Base-by-base conservation (phyloP, 192 early-diverging fungal genomes). In the Coemansia furcata region DNA sequence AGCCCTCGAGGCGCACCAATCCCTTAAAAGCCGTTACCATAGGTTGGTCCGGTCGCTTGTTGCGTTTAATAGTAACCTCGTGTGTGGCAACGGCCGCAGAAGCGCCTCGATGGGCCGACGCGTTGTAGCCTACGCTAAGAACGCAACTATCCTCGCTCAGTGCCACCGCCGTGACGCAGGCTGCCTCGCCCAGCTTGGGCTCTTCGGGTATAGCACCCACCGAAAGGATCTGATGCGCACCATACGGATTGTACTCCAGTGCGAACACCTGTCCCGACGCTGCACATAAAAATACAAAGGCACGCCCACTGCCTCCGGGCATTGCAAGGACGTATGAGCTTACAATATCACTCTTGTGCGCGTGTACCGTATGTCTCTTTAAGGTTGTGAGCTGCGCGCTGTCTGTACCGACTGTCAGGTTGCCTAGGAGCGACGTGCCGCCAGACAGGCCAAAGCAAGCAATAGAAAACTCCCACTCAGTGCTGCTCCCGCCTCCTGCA, bases 381-480 rank as follows among this genome's bases (percentile, higher is more conserved):
- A 73, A 37, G 0, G 63, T 67, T 3, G 73, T 73, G 17, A 81
- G 47, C 55, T 81, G 78, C 19, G 78, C 63, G 6, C 63, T 63
- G 19, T 65, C 73, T 0, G 30, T 4, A 1, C 49, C 61, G 21
- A 81, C 26, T 9, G 66, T 70, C 47, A 81, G 61, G 32, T 74
- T 76, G 1, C 78, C 78, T 6, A 81, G 33, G 21, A 76, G 38
- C 19, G 47, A 63, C 9, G 60, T 62, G 19, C 78, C 73, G 15
- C 64, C 60, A 17, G 67, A 21, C 21, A 76, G 36, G 1, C 74
- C 73, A 63, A 81, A 69, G 49, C 73, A 73, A n/a, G 70, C 66
- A 6, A 76, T 61, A 0, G 61, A 38, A 66, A 73, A 81, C 71
- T 81, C 73, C 78, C 78, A 81, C 47, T 76, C 70, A 21, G 70